phyloP scores from a whole-genome alignment of 1,139 yeast genomes.

The Hyphopichia wangnamkhiaoensis region DNA sequence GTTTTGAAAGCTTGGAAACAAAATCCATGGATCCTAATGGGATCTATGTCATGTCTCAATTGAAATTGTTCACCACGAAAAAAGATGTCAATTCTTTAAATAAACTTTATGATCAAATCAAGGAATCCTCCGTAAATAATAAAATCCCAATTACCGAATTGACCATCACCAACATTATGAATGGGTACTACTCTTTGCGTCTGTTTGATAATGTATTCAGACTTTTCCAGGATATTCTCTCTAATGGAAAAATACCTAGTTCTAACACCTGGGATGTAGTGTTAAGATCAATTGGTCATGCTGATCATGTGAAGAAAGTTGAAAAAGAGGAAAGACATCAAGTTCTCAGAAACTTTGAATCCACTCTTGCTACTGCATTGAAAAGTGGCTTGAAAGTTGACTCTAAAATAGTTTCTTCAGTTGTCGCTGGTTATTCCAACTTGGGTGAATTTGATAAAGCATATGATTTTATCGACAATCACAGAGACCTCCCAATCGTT shows the following conservation, averaged over 20 bases:
- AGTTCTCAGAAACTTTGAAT: constrained; percentile 24
- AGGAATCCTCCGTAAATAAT: constrained; percentile 23
- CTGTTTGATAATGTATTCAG: constrained; percentile 33
- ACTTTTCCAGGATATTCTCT: constrained; percentile 34
- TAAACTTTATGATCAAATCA: constrained; percentile 24
- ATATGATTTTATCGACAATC: constrained; percentile 24
- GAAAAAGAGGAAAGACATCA: constrained; percentile 16
- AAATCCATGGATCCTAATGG: constrained; percentile 40
- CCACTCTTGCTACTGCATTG: constrained; percentile 30
- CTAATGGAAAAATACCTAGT: constrained; percentile 29
- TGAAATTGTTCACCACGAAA: constrained; percentile 22
- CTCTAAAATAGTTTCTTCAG: constrained; percentile 31
- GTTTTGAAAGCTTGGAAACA: constrained; percentile 12
- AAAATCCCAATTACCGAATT: constrained; percentile 27
- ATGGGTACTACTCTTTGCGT: constrained; percentile 31
- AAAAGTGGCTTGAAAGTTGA: constrained; percentile 24
- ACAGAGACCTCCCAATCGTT: constrained; percentile 26
- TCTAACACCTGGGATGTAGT: constrained; percentile 38
- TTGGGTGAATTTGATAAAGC: constrained; percentile 35
- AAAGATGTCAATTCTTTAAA: constrained; percentile 22
- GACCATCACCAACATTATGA: constrained; percentile 37
- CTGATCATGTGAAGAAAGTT: constrained; percentile 21
- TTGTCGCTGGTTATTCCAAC: constrained; percentile 40
- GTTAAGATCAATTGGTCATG: constrained; percentile 38
- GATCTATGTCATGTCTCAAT: constrained; percentile 19